A percentile compares a stretch with the other conserved stretches of the same genome.
Evolutionary conservation across 2,329 filamentous ascomycete species (phyloP).

Genomic region (Aspergillus ochraceus): DNA sequence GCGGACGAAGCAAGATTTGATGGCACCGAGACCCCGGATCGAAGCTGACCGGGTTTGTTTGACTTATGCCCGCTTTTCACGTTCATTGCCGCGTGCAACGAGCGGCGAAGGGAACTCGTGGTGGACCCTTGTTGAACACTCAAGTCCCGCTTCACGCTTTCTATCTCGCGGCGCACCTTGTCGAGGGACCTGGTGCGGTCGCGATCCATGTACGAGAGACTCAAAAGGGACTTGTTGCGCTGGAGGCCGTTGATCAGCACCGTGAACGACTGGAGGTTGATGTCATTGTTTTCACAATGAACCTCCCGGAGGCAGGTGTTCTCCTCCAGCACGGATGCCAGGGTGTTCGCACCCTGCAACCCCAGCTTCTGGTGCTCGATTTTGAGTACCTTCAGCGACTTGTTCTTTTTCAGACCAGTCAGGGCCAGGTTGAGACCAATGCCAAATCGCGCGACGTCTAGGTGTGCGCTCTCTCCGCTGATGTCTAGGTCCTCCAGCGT

Average conservation of each 20-base stretch:
- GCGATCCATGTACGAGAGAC: constrained; percentile 63
- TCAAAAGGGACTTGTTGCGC: constrained; percentile 62
- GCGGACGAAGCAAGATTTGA: constrained; percentile 18
- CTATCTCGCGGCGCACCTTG: constrained; percentile 57
- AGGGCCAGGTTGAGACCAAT: constrained; percentile 68
- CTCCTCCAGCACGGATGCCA: constrained; percentile 66
- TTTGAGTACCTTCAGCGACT: constrained; percentile 59
- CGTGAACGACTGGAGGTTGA: constrained; percentile 69
- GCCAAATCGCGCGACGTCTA: constrained; percentile 70
- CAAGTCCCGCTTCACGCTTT: constrained; percentile 48
- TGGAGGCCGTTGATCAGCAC: constrained; percentile 68
- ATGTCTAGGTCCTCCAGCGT: constrained; percentile 67
- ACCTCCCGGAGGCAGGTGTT: constrained; percentile 65
- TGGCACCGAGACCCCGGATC: constrained; percentile 9
- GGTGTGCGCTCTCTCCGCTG: constrained; percentile 68
- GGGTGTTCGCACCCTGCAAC: constrained; percentile 66
- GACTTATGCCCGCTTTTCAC: constrained; percentile 34
- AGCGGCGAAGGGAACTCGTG: constrained; percentile 44
- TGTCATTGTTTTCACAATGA: constrained; percentile 71
- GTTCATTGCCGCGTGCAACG: constrained; percentile 42
- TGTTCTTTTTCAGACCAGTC: constrained; percentile 64
- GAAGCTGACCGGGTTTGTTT: constrained; percentile 28
- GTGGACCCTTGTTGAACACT: constrained; percentile 31
- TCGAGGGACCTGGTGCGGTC: constrained; percentile 63
- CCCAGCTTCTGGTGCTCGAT: constrained; percentile 70